These are phyloP conservation scores for Aphanocladium album DNA, from an alignment of 2,329 filamentous ascomycete species.

Conservation along the genomic window DNA sequence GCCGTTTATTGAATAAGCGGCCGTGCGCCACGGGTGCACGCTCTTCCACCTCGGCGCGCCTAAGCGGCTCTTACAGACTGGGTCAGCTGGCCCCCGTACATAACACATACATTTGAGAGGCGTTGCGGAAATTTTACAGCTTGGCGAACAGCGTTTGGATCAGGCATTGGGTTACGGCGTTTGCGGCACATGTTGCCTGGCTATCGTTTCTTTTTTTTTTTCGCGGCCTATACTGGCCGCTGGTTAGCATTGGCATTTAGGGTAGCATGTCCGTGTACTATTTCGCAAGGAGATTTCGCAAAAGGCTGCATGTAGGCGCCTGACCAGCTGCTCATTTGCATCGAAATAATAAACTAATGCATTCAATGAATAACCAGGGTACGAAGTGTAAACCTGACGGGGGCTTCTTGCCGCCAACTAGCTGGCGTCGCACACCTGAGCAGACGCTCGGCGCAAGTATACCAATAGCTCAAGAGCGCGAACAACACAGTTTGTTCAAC, in stretches of 20 bases:
- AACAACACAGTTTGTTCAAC: too few species aligned
- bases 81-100: background rate
- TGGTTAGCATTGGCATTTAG: background rate
- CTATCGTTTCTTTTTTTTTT: background rate
- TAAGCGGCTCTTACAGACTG: conserved; percentile 4
- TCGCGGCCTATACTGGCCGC: background rate
- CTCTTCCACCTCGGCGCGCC: too few species aligned
- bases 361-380: conserved; percentile 15
- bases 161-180: conserved; percentile 8
- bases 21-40: too few species aligned
- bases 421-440: too few species aligned
- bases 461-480: too few species aligned
- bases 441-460: too few species aligned
- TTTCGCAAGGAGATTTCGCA: background rate
- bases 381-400: too few species aligned
- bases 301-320: background rate
- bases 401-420: too few species aligned
- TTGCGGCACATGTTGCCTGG: background rate
- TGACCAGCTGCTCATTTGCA: background rate
- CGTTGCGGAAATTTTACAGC: conserved; percentile 2
- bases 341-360: background rate
- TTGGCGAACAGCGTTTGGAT: conserved; percentile 8
- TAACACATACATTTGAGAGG: background rate
- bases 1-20: conserved; percentile 54
- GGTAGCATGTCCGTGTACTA: background rate